Evolutionary conservation across 352 stramenopile genomes (phyloP), one percentile per base, ranked within the genome.

Genomic region (Lagenidium giganteum): DNA sequence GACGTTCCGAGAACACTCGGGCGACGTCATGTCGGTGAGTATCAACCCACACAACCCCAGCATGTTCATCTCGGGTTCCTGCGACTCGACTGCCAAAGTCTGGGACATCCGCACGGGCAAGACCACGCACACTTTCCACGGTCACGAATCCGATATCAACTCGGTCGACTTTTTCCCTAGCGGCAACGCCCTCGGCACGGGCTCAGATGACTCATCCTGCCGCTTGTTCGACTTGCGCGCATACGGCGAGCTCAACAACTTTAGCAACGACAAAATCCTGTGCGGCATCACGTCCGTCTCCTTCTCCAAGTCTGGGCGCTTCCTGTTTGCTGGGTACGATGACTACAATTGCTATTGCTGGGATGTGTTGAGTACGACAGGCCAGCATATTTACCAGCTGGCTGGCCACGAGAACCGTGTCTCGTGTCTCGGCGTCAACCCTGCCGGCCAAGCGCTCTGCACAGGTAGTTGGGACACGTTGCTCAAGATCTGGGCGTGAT

Each of bases 81-180:
- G 96, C 27, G 97, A 99, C 73, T 94, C 83, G 25, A 98, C 91
- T 4, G 87, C 90, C 35, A 99, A 98, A 64, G 75, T 99, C 47
- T 99, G 96, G 96, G 96, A 99, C 75, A 88, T 98, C 47, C 91
- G 96, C 46, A 91, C 80, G 29, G 80, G 90, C 48, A 97, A 97
- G 57, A 97, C 87, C 29, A 96, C 94, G 38, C 87, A 98, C 67
- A 99, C 96, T 32, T 98, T 98, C 61, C 74, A 95, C 18, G 96
- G 96, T 22, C 96, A 99, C 66, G 92, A 98, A 48, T 98, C 84
- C 17, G 96, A 99, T 64, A 98, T 99, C 66, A 99, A 99, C 71
- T 97, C 92, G 43, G 95, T 99, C 22, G 86, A 96, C 56, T 98
- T 99, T 45, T 98, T 99, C 62, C 95, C 94, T 0, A 96, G 97